These are phyloP conservation scores for Inonotus hispidus DNA, from an alignment of 1,284 basidiomycete species.

Conservation along the genomic window DNA sequence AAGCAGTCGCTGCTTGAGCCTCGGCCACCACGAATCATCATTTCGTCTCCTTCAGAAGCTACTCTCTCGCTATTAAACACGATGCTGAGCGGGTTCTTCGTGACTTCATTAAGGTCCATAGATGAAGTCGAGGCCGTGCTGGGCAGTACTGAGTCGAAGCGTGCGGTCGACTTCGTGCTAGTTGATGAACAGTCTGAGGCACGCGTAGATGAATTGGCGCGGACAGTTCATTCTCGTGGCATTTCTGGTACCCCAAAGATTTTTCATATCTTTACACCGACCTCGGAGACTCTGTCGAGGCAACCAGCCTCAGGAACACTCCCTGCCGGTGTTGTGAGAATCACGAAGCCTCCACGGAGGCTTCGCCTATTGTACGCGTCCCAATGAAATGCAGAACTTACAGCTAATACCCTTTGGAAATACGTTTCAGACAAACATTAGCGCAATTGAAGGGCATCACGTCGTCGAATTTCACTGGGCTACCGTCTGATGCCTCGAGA, in stretches of 20 bases:
- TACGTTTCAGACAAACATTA: slow-evolving; percentile 38
- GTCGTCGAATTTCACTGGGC: slow-evolving; percentile 30
- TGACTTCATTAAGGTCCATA: slow-evolving; percentile 39
- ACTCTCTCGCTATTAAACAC: slow-evolving; percentile 50
- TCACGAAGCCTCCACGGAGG: slow-evolving; percentile 65
- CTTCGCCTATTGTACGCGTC: slow-evolving; percentile 39
- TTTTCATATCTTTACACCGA: slow-evolving; percentile 66
- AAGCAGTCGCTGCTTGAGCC: slow-evolving; percentile 40
- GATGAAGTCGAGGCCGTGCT: slow-evolving; percentile 42
- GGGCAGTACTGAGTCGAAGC: slow-evolving; percentile 28
- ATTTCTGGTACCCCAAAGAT: slow-evolving; percentile 52
- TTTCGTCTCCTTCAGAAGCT: slow-evolving; percentile 52
- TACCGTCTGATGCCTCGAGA: slow-evolving; percentile 34
- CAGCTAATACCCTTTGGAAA: not conserved
- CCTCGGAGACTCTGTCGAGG: slow-evolving; percentile 46
- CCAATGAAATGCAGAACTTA: not conserved
- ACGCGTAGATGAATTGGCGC: slow-evolving; percentile 48
- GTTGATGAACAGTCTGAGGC: slow-evolving; percentile 60
- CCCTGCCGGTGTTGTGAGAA: slow-evolving; percentile 53
- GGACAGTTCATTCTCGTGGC: slow-evolving; percentile 36
- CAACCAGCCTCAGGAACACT: slow-evolving; percentile 37
- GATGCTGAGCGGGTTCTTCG: slow-evolving; percentile 51
- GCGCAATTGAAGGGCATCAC: slow-evolving; percentile 53
- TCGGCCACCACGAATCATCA: slow-evolving; percentile 43
- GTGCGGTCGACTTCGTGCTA: slow-evolving; percentile 54